Base-by-base conservation (phyloP, 2,329 filamentous ascomycete species). In the Fusarium marasasianum region DNA sequence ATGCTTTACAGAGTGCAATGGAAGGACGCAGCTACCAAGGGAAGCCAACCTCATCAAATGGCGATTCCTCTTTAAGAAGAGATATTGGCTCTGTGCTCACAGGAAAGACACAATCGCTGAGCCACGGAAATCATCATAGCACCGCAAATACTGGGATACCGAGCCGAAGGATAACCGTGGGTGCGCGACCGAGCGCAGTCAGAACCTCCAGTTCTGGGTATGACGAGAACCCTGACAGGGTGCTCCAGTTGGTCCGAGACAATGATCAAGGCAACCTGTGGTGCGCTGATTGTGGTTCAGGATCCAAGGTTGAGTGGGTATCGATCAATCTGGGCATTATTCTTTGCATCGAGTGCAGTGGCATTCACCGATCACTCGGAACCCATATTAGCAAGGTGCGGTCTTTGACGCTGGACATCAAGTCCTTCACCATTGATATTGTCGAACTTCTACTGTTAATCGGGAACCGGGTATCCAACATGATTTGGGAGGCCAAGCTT, bases 371-470 rank as follows among this genome's bases (percentile, higher is more conserved):
- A 47, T 98, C 96, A 3, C 88, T 99, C 8, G 96, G 96, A 18
- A 99, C 96, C 4, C 96, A 99, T 82, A 98, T 99, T 80, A 98
- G 95, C 82, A 99, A 99, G 84, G 91, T 99, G 45, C 93, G 96
- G 61, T 98, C 96, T 18, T 88, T 99, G 47, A 99, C 96, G 1
- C 88, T 99, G 47, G 96, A 99, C 80, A 97, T 97, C 75, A 95
- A 94, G 61, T 98, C 95, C 0, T 99, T 99, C 82, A 98, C 96
- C 8, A 92, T 94, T 77, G 97, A 99, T 86, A 97, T 98, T 81
- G 93, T 99, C 81, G 97, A 99, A 80, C 89, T 99, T 54, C 88
- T 99, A 47, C 87, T 98, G 66, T 91, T 96, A 66, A 91, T 99
- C 72, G 97, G 97, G 71, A 99, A 99, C 81, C 91, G 95, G 57